Conservation (phyloP, 192 early-diverging fungal species). For the Backusella parvicylindrica region DNA sequence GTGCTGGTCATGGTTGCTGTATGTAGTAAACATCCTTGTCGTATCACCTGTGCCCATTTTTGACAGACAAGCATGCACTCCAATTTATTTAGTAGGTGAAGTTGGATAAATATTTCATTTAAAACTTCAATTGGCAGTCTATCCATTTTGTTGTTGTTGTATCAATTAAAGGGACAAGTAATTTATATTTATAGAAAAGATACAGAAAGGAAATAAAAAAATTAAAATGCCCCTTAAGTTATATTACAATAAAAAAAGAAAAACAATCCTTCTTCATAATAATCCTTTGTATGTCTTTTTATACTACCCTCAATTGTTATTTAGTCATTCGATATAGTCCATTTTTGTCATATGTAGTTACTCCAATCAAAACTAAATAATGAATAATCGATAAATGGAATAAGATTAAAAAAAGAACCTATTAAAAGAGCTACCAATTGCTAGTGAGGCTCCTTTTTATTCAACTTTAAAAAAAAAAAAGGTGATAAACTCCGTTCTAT, state of each 20-base stretch:
- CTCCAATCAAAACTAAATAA: background rate
- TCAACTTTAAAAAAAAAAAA: background rate
- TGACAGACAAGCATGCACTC: background rate
- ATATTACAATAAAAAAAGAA: background rate
- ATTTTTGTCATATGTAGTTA: background rate
- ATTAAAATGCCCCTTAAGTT: background rate
- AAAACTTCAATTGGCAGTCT: background rate
- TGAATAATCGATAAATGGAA: background rate
- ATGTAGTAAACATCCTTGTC: background rate
- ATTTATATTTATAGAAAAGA: background rate
- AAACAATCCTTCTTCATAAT: background rate
- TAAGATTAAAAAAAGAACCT: background rate
- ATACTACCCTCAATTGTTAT: background rate
- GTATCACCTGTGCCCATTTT: background rate
- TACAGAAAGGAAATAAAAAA: too few relatives aligned
- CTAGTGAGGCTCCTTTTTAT: background rate
- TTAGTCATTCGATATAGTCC: background rate
- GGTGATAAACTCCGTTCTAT: background rate
- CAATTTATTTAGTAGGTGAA: background rate
- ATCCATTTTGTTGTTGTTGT: background rate
- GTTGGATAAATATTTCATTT: background rate
- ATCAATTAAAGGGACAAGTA: background rate
- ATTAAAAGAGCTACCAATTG: background rate
- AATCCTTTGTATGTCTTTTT: background rate
- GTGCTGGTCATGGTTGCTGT: background rate